These are phyloP conservation scores for Tieghemostelium lacteum DNA, from an alignment of 78 protist species.

Conservation along the genomic window DNA sequence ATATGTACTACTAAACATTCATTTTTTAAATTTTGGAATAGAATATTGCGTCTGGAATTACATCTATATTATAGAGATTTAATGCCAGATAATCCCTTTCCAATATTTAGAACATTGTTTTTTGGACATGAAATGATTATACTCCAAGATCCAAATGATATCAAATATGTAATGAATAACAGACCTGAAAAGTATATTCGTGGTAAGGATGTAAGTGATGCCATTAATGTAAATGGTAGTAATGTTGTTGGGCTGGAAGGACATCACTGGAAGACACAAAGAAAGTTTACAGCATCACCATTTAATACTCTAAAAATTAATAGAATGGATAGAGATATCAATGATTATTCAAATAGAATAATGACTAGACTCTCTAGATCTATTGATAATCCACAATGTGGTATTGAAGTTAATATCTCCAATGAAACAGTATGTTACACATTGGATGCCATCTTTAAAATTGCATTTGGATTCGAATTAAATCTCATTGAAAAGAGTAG, in stretches of 20 bases:
- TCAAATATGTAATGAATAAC: neutral
- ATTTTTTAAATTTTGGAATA: too few species aligned
- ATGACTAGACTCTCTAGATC: neutral
- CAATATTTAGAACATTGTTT: neutral
- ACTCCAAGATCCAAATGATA: neutral
- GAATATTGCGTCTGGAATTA: neutral
- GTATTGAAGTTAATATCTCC: neutral
- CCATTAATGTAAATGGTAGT: neutral
- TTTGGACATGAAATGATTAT: neutral
- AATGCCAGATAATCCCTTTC: too few species aligned
- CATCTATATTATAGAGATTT: neutral
- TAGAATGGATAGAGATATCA: neutral
- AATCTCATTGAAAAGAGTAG: neutral
- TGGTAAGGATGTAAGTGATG: neutral
- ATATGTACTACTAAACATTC: neutral
- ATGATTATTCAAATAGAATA: neutral
- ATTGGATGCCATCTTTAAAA: neutral
- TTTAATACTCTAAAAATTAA: neutral
- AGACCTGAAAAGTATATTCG: neutral
- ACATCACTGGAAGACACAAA: neutral
- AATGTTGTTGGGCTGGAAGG: conserved; percentile 2
- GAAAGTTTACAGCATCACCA: neutral
- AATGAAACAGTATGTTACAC: neutral
- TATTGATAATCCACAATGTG: neutral
- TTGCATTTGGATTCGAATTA: conserved; percentile 6